Evolutionary conservation across 75 land plant species (phyloP).

Genomic region (Larix kaempferi): DNA sequence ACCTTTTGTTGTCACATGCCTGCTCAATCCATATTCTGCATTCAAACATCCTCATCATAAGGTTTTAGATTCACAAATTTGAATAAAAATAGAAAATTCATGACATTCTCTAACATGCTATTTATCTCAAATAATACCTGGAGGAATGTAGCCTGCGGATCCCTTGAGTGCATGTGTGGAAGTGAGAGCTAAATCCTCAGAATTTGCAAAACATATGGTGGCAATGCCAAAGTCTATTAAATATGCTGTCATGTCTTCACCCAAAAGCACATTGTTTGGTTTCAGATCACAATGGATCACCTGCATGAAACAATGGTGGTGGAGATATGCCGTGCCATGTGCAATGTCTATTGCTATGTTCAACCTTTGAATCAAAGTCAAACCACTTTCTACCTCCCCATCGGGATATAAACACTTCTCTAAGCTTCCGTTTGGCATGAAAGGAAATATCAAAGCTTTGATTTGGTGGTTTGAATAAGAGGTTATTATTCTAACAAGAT

Average conservation of each 20-base stretch:
- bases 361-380: conserved; percentile 1
- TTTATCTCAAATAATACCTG: conserved; percentile 17
- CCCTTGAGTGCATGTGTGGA: conserved; percentile 12
- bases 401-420: conserved; percentile 11
- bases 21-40: conserved; percentile 1
- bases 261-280: conserved; percentile 46
- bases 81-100: not conserved
- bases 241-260: conserved; percentile 23
- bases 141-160: conserved; percentile 39
- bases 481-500: conserved; percentile 25
- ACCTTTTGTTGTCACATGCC: not conserved
- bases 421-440: conserved; percentile 24
- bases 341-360: conserved; percentile 27
- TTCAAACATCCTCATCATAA: not conserved
- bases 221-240: conserved; percentile 36
- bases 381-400: not conserved
- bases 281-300: conserved; percentile 40
- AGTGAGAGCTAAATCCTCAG: not conserved
- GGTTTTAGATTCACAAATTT: too few species aligned
- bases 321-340: conserved; percentile 26
- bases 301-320: not conserved
- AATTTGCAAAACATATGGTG: conserved; percentile 3
- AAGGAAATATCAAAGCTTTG: conserved; percentile 28
- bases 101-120: too few species aligned
- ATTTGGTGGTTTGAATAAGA: conserved; percentile 20